Conservation (phyloP, 768 basidiomycete genomes). For the Lactarius psammicola region DNA sequence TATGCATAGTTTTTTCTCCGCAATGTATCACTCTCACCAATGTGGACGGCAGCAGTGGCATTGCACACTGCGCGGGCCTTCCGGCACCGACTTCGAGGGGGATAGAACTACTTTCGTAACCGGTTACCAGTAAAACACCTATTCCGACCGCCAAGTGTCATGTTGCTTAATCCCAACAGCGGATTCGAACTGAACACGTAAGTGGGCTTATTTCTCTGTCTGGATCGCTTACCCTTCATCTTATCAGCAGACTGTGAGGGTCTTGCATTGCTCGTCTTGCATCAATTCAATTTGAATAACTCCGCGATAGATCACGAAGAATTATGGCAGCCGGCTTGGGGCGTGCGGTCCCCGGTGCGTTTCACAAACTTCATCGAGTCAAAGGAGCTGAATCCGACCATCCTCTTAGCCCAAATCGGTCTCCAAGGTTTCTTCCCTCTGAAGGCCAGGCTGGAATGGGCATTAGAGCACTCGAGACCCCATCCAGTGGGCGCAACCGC, state of each 20-base stretch:
- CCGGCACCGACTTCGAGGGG: constrained; percentile 92
- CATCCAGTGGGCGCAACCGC: constrained; percentile 69
- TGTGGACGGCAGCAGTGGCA: constrained; percentile 75
- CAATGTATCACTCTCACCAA: background rate
- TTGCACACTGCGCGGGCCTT: constrained; percentile 89
- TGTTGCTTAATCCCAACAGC: constrained; percentile 96
- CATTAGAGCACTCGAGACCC: constrained; percentile 82
- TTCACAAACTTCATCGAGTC: background rate
- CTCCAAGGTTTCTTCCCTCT: constrained; percentile 88
- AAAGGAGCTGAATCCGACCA: background rate
- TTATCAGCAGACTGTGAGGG: constrained; percentile 83
- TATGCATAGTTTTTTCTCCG: constrained; percentile 40
- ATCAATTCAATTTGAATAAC: constrained; percentile 25
- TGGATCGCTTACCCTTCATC: constrained; percentile 9
- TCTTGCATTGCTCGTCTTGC: constrained; percentile 31
- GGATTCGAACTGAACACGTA: constrained; percentile 95
- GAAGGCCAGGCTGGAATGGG: constrained; percentile 83
- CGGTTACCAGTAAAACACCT: constrained; percentile 92
- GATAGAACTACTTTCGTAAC: constrained; percentile 94
- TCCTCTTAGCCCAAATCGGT: constrained; percentile 71
- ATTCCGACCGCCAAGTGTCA: constrained; percentile 92
- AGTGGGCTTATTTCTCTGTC: constrained; percentile 44
- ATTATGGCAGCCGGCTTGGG: constrained; percentile 98
- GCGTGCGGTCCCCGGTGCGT: constrained; percentile 85
- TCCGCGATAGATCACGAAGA: constrained; percentile 83